Evolutionary conservation across 768 basidiomycete species (phyloP).

Genomic region (Leccinum disarticulatum): DNA sequence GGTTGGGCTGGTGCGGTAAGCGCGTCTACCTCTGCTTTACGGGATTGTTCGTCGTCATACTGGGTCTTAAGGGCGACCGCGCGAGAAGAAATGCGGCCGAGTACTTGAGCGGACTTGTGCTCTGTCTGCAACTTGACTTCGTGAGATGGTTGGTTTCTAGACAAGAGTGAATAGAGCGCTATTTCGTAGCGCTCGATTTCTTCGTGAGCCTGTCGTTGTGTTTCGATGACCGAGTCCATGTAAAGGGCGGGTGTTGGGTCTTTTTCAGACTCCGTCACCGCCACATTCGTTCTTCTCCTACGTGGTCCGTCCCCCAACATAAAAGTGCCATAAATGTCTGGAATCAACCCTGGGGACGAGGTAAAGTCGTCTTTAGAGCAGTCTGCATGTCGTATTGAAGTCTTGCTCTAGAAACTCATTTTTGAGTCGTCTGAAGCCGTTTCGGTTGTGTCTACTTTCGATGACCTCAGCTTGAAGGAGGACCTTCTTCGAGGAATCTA

Average conservation of each 20-base stretch:
- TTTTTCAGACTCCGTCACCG: conserved; percentile 56
- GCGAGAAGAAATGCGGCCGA: conserved; percentile 77
- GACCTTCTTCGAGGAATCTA: conserved; percentile 96
- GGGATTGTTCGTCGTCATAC: conserved; percentile 75
- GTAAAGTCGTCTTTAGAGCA: conserved; percentile 39
- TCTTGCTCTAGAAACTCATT: conserved; percentile 69
- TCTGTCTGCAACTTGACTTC: conserved; percentile 70
- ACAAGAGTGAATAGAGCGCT: conserved; percentile 81
- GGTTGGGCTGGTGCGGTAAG: conserved; percentile 59
- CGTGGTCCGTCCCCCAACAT: conserved; percentile 17
- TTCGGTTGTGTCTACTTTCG: conserved; percentile 85
- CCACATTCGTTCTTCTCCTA: conserved; percentile 30
- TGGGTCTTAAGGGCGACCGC: conserved; percentile 61
- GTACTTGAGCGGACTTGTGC: conserved; percentile 88
- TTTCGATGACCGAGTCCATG: conserved; percentile 94
- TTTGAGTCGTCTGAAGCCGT: conserved; percentile 95
- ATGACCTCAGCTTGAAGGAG: conserved; percentile 89
- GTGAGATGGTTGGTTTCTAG: conserved; percentile 61
- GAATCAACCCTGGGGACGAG: conserved; percentile 85
- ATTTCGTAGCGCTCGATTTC: conserved; percentile 91
- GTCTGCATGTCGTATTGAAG: conserved; percentile 7
- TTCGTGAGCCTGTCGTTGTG: conserved; percentile 94
- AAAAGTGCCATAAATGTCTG: conserved; percentile 64
- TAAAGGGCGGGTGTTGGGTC: conserved; percentile 3
- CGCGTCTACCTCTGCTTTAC: conserved; percentile 64